Percentiles rank a stretch among this genome's conserved stretches.
Evolutionary conservation across 768 basidiomycete genomes (phyloP).

Genomic region (Lentinula sp.): DNA sequence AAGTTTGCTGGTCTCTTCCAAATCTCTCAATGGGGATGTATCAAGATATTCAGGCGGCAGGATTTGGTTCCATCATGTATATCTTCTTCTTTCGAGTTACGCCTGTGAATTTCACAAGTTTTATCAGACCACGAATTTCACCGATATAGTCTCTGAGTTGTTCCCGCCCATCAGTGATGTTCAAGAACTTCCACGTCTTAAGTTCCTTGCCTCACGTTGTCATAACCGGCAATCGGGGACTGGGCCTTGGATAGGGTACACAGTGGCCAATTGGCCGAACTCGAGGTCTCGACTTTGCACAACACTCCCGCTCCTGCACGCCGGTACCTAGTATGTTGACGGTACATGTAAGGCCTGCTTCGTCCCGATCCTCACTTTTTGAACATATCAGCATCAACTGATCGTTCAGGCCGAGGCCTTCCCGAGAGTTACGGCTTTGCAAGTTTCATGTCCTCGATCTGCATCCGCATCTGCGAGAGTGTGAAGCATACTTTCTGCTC

Average conservation of each 20-base stretch:
- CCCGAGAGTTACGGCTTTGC: neutral
- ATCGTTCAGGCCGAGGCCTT: neutral
- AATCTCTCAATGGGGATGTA: neutral
- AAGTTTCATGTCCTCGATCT: neutral
- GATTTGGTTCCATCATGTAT: no score
- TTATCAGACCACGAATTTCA: neutral
- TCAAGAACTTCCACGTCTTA: neutral
- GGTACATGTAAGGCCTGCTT: neutral
- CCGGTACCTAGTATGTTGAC: neutral
- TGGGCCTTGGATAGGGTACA: neutral
- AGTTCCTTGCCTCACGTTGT: neutral
- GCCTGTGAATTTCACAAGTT: no score
- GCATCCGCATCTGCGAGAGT: neutral
- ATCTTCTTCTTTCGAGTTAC: no score
- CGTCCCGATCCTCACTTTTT: neutral
- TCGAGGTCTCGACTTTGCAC: neutral
- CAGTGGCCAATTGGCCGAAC: no score
- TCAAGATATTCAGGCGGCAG: neutral
- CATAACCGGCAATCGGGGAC: neutral
- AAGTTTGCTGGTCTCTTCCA: neutral
- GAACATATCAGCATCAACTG: neutral
- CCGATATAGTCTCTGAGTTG: neutral
- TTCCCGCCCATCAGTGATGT: conserved; percentile 3
- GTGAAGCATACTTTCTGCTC: no score
- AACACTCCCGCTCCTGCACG: neutral